These are phyloP conservation scores for Saturnispora diversa DNA, from an alignment of 805 yeast species.

Conservation along the genomic window DNA sequence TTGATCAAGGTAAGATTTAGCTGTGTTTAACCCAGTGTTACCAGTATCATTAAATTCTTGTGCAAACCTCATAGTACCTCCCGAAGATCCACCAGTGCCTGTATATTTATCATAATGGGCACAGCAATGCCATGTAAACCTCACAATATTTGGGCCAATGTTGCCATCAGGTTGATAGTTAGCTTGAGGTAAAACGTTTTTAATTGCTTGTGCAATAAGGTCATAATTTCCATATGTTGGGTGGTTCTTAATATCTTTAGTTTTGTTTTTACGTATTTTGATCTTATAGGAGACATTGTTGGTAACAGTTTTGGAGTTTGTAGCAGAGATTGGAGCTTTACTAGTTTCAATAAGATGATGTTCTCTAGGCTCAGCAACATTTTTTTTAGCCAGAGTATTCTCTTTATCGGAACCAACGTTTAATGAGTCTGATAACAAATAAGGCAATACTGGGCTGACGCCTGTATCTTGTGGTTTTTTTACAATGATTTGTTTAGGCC, in stretches of 20 bases:
- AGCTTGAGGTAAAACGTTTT: constrained; percentile 26
- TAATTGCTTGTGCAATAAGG: constrained; percentile 32
- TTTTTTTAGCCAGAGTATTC: too few relatives aligned
- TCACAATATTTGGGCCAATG: constrained; percentile 69
- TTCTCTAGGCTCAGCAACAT: too few relatives aligned
- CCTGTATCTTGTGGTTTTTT: background rate
- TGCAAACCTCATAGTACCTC: constrained; percentile 55
- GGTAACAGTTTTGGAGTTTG: background rate
- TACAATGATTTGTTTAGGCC: background rate
- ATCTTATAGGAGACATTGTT: constrained; percentile 22
- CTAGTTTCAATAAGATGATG: too few relatives aligned
- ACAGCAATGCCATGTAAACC: constrained; percentile 81
- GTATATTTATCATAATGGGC: constrained; percentile 65
- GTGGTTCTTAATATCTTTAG: constrained; percentile 16
- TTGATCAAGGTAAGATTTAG: constrained; percentile 47
- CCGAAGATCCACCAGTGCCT: constrained; percentile 56
- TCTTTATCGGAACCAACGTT: too few relatives aligned
- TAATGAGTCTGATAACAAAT: constrained; percentile 5
- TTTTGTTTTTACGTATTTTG: constrained; percentile 23
- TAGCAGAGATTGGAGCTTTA: too few relatives aligned
- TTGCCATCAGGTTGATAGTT: constrained; percentile 53
- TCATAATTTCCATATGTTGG: constrained; percentile 28
- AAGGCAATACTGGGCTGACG: constrained; percentile 10
- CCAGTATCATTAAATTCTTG: constrained; percentile 51
- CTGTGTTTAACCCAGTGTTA: constrained; percentile 57